Evolutionary conservation across 768 basidiomycete genomes (phyloP).

Genomic region (Hygrophorus russula): DNA sequence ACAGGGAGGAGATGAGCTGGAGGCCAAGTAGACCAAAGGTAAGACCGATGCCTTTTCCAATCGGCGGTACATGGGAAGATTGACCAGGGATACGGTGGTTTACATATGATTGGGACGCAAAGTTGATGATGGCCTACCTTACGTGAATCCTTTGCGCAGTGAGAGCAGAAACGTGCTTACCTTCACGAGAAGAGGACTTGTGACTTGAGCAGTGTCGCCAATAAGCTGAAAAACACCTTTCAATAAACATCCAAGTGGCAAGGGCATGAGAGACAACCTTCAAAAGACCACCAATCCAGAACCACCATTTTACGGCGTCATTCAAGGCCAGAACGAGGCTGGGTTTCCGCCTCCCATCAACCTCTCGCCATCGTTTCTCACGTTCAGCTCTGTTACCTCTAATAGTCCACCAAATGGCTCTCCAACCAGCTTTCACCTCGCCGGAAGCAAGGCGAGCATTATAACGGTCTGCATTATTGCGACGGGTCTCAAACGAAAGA

Average conservation of each 20-base stretch:
- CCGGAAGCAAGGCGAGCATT: slow-evolving; percentile 61
- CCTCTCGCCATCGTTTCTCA: slow-evolving; percentile 55
- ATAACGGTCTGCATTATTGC: slow-evolving; percentile 49
- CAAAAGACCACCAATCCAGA: slow-evolving; percentile 59
- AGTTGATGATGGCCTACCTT: slow-evolving; percentile 54
- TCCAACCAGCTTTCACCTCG: slow-evolving; percentile 45
- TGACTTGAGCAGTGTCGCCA: slow-evolving; percentile 64
- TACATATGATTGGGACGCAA: slow-evolving; percentile 50
- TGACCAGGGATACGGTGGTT: slow-evolving; percentile 26
- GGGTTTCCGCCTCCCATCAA: slow-evolving; percentile 47
- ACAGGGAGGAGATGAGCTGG: slow-evolving; percentile 55
- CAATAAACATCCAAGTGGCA: too few species aligned
- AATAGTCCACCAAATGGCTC: slow-evolving; percentile 48
- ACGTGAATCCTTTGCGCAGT: neutral
- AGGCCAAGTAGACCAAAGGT: slow-evolving; percentile 59
- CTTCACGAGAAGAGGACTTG: slow-evolving; percentile 71
- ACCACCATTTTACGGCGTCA: slow-evolving; percentile 67
- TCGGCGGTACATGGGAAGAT: slow-evolving; percentile 20
- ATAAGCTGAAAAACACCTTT: slow-evolving; percentile 12
- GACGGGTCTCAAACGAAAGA: slow-evolving; percentile 50
- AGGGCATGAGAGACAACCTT: slow-evolving; percentile 19
- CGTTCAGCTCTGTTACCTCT: slow-evolving; percentile 38
- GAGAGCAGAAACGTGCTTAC: slow-evolving; percentile 23
- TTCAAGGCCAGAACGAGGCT: slow-evolving; percentile 64
- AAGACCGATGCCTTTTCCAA: slow-evolving; percentile 61